Evolutionary conservation across 2,329 filamentous ascomycete species (phyloP), one percentile per base, ranked within the genome.

Genomic region (Keithomyces neogunnii): DNA sequence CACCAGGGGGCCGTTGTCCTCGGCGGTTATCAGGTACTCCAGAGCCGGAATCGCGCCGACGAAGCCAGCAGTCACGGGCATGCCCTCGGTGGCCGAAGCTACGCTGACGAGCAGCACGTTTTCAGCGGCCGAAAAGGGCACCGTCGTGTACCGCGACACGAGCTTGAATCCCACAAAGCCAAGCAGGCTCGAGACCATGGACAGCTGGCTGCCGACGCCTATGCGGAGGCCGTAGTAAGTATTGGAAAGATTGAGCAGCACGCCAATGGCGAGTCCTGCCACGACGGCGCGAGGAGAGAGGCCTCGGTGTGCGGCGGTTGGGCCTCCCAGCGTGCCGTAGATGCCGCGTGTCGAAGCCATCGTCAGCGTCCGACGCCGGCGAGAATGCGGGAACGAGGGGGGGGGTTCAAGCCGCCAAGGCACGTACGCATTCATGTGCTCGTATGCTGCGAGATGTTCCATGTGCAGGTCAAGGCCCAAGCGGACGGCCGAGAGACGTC

Each of bases 11-110:
- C 35, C 35, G 10, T 39, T 39, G 11, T 39, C 36, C 36, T 39
- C 36, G n/a, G 36, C 8, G 8, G n/a, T 13, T 28, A 48, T 26
- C 7, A 49, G 38, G 35, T 43, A 36, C 30, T 49, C 47, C 10
- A 49, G 39, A n/a, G 47, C 47, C 11, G 47, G 47, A 36, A 49
- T 42, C 35, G 28, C 47, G 10, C 47, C 39, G 19, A 49, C 32
- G n/a, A 49, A 26, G 28, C 47, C 47, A 31, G 47, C 47, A 13
- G 47, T 43, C 36, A 33, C 35, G 19, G 47, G 36, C 47, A 49
- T 49, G 13, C 9, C 28, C 8, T 38, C 47, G 5, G 30, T 44
- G 19, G 47, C n/a, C 9, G 36, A 44, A 30, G 47, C 35, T 28
- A 49, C 38, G 36, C 19, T 49, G 7, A 30, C 11, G 36, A 49